These are phyloP conservation scores for Tetrahymena malaccensis DNA, from an alignment of 73 alveolate species.

Conservation along the genomic window DNA sequence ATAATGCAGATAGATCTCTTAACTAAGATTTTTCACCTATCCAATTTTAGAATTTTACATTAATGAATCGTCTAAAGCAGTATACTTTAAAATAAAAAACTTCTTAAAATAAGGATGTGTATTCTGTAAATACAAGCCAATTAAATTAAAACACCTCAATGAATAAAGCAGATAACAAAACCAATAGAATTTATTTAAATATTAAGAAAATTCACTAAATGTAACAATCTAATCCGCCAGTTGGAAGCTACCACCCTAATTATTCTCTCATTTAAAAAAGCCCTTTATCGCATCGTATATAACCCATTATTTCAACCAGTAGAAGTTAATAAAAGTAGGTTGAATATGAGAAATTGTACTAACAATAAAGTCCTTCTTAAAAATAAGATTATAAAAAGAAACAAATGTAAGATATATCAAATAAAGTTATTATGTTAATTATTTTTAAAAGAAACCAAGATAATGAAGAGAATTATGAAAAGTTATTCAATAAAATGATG, in stretches of 20 bases:
- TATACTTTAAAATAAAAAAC: background rate
- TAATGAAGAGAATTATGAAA: background rate
- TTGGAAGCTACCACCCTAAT: background rate
- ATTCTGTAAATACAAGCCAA: background rate
- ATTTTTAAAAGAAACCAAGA: background rate
- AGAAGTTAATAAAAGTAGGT: background rate
- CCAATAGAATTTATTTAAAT: background rate
- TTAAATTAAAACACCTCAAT: background rate
- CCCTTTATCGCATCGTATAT: background rate
- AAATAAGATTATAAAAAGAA: background rate
- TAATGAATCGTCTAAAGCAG: background rate
- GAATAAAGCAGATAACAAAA: background rate
- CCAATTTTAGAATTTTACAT: background rate
- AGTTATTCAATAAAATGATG: background rate
- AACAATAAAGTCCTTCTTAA: background rate
- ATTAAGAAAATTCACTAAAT: background rate
- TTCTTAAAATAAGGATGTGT: background rate
- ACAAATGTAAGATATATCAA: background rate
- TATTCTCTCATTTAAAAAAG: background rate
- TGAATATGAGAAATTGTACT: background rate
- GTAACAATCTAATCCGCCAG: background rate
- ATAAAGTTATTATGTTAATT: background rate
- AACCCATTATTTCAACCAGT: background rate
- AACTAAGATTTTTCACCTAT: background rate
- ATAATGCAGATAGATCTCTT: background rate